Evolutionary conservation across 2,329 filamentous ascomycete genomes (phyloP).

Genomic region (Grosmannia serpens): DNA sequence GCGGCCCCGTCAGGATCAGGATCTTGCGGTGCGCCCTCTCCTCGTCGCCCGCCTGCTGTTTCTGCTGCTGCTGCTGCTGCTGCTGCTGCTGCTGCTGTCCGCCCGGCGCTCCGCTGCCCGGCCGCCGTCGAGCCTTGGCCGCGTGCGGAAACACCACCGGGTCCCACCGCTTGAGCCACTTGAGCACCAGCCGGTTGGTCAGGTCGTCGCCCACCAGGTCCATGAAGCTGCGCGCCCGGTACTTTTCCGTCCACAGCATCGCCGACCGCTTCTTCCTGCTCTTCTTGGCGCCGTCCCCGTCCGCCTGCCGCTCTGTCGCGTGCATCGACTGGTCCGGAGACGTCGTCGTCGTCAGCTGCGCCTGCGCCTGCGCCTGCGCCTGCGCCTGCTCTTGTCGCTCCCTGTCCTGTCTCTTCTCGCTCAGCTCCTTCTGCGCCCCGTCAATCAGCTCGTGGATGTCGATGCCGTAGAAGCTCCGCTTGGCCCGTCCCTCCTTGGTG

Average conservation of each 20-base stretch:
- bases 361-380: neutral
- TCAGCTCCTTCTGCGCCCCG: constrained; percentile 51
- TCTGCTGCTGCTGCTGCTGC: constrained; percentile 21
- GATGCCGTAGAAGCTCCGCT: constrained; percentile 78
- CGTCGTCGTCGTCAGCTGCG: neutral
- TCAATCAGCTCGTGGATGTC: constrained; percentile 78
- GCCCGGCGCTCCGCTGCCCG: constrained; percentile 8
- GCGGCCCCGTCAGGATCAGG: constrained; percentile 78
- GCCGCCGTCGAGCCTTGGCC: constrained; percentile 40
- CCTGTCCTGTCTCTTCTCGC: constrained; percentile 25
- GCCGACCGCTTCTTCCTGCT: constrained; percentile 19
- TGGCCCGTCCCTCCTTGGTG: constrained; percentile 55
- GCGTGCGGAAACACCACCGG: constrained; percentile 77
- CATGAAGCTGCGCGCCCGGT: constrained; percentile 81
- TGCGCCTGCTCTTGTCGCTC: constrained; percentile 11
- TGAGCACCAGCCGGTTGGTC: constrained; percentile 79
- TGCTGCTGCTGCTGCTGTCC: constrained; percentile 27
- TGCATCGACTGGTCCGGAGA: neutral
- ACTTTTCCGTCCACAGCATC: constrained; percentile 93
- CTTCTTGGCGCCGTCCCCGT: neutral
- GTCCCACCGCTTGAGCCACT: constrained; percentile 94
- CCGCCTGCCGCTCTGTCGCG: neutral
- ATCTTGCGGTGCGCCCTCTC: constrained; percentile 80
- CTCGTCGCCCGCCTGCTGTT: constrained; percentile 35
- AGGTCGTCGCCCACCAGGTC: constrained; percentile 91